A percentile compares a stretch with the other conserved stretches of the same genome.
phyloP scores from a whole-genome alignment of 2,329 filamentous ascomycete species.

The Apiospora marii region DNA sequence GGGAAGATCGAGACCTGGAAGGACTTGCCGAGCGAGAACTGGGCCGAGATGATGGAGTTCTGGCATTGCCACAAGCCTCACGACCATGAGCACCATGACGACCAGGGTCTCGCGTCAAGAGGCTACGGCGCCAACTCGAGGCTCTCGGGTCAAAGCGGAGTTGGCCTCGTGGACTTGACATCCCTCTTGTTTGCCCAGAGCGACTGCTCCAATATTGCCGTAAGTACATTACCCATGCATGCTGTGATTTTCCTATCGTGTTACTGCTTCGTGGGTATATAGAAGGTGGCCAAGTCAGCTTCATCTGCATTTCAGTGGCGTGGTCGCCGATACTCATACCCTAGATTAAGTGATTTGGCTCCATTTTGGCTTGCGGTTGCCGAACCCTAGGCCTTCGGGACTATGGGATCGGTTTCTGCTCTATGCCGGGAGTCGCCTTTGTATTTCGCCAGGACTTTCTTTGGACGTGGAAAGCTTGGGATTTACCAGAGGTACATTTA shows the following conservation, averaged over 20 bases:
- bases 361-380: constrained; percentile 38
- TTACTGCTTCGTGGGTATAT: constrained; percentile 52
- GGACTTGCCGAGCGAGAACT: constrained; percentile 93
- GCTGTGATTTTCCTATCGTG: constrained; percentile 25
- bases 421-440: constrained; percentile 45
- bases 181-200: constrained; percentile 74
- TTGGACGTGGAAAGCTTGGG: constrained; percentile 56
- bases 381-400: constrained; percentile 46
- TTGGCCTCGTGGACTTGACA: constrained; percentile 82
- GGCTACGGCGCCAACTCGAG: constrained; percentile 86
- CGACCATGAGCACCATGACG: constrained; percentile 56
- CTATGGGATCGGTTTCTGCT: constrained; percentile 49
- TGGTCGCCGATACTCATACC: constrained; percentile 75
- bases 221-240: constrained; percentile 42
- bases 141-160: constrained; percentile 69
- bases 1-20: constrained; percentile 72
- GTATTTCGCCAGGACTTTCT: constrained; percentile 56
- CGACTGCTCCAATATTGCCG: constrained; percentile 65
- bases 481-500: constrained; percentile 60
- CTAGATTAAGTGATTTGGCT: constrained; percentile 58
- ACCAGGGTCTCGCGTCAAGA: constrained; percentile 64
- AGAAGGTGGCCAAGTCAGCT: constrained; percentile 70
- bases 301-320: constrained; percentile 55
- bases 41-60: constrained; percentile 99
- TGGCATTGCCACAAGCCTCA: constrained; percentile 99